These are phyloP conservation scores for Gnomoniopsis smithogilvyi DNA, from an alignment of 2,329 filamentous ascomycete species.

Conservation along the genomic window DNA sequence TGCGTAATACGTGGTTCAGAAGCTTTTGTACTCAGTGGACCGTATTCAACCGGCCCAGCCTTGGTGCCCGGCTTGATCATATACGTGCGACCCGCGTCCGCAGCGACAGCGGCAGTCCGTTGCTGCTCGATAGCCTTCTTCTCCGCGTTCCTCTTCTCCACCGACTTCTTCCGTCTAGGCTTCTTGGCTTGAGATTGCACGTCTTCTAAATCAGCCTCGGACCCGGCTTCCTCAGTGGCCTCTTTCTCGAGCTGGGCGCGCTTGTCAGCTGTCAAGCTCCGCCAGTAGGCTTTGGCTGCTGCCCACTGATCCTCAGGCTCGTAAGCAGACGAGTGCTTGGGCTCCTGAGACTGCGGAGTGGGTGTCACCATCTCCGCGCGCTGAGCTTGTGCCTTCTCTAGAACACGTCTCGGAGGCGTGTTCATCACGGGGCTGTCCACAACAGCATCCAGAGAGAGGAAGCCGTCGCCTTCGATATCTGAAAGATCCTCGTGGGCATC, in stretches of 20 bases:
- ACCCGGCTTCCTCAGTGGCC: conserved; percentile 49
- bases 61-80: conserved; percentile 30
- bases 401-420: conserved; percentile 4
- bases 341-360: neutral
- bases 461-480: conserved; percentile 63
- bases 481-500: conserved; percentile 74
- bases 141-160: conserved; percentile 39
- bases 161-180: conserved; percentile 36
- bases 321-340: neutral
- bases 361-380: neutral
- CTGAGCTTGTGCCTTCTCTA: neutral
- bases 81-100: conserved; percentile 23
- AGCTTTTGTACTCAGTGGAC: conserved; percentile 5
- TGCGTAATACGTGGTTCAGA: conserved; percentile 8
- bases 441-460: conserved; percentile 70
- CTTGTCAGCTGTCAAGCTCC: conserved; percentile 59
- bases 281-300: conserved; percentile 68
- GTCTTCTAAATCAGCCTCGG: conserved; percentile 43
- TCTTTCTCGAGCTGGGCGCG: conserved; percentile 60
- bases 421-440: conserved; percentile 53
- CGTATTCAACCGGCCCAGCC: conserved; percentile 16
- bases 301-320: conserved; percentile 56
- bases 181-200: conserved; percentile 33
- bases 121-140: conserved; percentile 37
- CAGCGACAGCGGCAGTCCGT: neutral